Evolutionary conservation across 2,329 filamentous ascomycete genomes (phyloP).

Genomic region (Curvularia eragrostidis): DNA sequence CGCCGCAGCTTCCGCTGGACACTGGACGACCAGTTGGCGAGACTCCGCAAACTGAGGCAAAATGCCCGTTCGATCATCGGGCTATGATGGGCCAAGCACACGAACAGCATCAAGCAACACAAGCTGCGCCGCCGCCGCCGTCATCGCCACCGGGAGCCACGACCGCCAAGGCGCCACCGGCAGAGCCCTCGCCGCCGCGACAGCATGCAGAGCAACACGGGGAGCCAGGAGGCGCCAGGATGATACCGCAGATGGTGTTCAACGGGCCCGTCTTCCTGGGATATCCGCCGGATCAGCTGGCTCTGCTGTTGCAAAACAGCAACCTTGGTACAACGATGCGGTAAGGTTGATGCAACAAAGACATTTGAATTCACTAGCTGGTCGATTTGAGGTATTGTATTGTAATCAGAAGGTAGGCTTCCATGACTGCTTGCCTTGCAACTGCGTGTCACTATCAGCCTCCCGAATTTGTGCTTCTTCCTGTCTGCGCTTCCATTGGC

Average conservation of each 20-base stretch:
- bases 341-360: constrained; percentile 19
- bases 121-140: constrained; percentile 18
- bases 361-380: constrained; percentile 17
- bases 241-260: constrained; percentile 76
- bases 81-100: constrained; percentile 35
- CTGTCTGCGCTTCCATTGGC: constrained; percentile 1
- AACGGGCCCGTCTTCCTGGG: constrained; percentile 95
- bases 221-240: constrained; percentile 22
- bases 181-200: constrained; percentile 16
- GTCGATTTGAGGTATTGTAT: constrained; percentile 34
- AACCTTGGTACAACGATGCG: constrained; percentile 42
- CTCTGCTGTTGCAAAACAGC: constrained; percentile 45
- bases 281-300: constrained; percentile 60
- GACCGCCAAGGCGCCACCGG: constrained; percentile 19
- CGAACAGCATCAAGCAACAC: constrained; percentile 9
- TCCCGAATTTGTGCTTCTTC: constrained; percentile 3
- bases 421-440: constrained; percentile 23
- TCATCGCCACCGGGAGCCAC: constrained; percentile 22
- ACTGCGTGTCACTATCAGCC: constrained; percentile 8
- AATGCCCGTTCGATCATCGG: constrained; percentile 47
- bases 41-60: constrained; percentile 37
- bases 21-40: constrained; percentile 33
- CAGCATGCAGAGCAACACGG: constrained; percentile 14
- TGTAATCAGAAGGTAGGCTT: constrained; percentile 34
- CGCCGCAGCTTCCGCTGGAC: constrained; percentile 62